Evolutionary conservation across 2,329 filamentous ascomycete species (phyloP).

Genomic region (Botrytis galanthina): DNA sequence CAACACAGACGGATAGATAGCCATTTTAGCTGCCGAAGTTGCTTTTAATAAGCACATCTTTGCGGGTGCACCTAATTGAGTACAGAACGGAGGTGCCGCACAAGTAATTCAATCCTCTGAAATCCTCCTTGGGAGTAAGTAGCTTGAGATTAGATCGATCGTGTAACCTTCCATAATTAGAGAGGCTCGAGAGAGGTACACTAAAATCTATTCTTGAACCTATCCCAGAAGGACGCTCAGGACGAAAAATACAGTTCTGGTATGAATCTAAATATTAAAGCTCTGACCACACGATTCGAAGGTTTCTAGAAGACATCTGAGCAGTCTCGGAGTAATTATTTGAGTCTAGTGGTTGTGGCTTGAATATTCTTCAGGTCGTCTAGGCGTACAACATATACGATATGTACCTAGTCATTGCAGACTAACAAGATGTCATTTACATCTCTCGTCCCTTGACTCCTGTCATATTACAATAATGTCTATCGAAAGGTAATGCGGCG

Average conservation of each 20-base stretch:
- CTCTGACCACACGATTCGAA: neutral
- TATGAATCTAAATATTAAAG: neutral
- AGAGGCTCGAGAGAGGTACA: neutral
- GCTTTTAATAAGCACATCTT: neutral
- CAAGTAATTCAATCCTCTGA: neutral
- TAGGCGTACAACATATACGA: neutral
- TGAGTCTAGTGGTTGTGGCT: slow-evolving; percentile 4
- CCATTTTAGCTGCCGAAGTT: neutral
- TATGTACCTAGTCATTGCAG: neutral
- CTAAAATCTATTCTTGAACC: neutral
- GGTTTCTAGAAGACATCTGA: slow-evolving; percentile 11
- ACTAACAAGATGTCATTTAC: neutral
- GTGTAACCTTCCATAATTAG: neutral
- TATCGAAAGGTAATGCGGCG: neutral
- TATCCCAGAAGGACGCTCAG: neutral
- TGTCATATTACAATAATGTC: neutral
- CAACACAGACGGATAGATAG: neutral
- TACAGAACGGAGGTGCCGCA: slow-evolving; percentile 1
- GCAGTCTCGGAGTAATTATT: neutral
- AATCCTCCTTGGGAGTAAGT: neutral
- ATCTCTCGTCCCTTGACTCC: neutral
- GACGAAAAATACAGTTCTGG: neutral
- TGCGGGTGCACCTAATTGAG: neutral
- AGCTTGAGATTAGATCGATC: neutral
- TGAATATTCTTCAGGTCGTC: neutral